Conservation (phyloP, 176 grass and related monocot genomes). For the Phoenix dactylifera region DNA sequence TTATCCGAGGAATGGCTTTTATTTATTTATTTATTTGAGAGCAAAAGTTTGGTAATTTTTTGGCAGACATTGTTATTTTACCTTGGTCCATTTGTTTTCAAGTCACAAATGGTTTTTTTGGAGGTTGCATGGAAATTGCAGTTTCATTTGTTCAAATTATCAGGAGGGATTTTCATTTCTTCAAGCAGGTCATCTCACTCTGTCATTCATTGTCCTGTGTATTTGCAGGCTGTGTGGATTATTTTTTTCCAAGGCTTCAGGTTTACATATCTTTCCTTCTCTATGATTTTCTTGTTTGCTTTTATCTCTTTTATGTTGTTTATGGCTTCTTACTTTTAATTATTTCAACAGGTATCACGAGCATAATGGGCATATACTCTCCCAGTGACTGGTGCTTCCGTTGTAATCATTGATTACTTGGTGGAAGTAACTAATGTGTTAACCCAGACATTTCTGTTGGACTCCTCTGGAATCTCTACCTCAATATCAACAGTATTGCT, state of each 20-base stretch:
- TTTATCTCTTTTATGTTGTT: no score
- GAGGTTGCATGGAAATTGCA: no score
- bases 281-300: not conserved
- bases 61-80: no score
- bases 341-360: slow-evolving; percentile 47
- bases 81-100: no score
- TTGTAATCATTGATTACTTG: slow-evolving; percentile 70
- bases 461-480: slow-evolving; percentile 58
- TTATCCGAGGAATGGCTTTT: no score
- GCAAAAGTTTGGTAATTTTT: no score
- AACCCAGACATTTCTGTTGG: slow-evolving; percentile 44
- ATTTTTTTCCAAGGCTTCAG: slow-evolving; percentile 89
- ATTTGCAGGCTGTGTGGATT: slow-evolving; percentile 67
- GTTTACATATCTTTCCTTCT: slow-evolving; percentile 2
- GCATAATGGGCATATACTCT: slow-evolving; percentile 98
- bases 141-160: no score
- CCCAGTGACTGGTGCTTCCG: slow-evolving; percentile 63
- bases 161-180: no score
- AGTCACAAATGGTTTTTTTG: no score
- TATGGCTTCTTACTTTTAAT: no score
- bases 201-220: not conserved
- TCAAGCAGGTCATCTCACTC: no score
- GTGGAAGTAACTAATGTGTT: slow-evolving; percentile 52
- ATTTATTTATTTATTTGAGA: no score
- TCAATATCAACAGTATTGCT: slow-evolving; percentile 59